These are phyloP conservation scores for Saccharomyces pastorianus DNA, from an alignment of 1,139 yeast species.

Conservation along the genomic window DNA sequence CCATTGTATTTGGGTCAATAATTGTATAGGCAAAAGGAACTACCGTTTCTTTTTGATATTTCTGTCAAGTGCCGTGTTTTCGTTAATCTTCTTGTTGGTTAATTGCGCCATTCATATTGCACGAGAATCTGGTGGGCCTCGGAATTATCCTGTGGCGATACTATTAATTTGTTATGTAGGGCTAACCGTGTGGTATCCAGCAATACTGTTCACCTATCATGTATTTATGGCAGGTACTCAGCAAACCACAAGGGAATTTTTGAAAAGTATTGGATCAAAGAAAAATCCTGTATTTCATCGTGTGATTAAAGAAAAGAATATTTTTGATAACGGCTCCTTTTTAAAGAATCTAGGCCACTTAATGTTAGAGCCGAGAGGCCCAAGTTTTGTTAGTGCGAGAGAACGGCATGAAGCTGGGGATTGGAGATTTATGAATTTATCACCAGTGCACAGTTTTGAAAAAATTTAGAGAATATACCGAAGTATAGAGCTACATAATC, in stretches of 20 bases:
- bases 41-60: constrained; percentile 51
- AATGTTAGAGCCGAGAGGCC: constrained; percentile 47
- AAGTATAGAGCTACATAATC: neutral
- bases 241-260: constrained; percentile 62
- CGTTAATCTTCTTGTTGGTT: constrained; percentile 19
- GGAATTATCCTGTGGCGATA: constrained; percentile 35
- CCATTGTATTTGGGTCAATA: constrained; percentile 75
- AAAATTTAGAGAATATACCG: neutral
- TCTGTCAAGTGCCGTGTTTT: constrained; percentile 28
- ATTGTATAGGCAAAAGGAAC: constrained; percentile 68
- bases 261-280: constrained; percentile 35
- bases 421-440: constrained; percentile 33
- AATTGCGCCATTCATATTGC: constrained; percentile 21
- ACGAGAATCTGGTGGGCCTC: constrained; percentile 26
- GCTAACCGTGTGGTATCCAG: constrained; percentile 46
- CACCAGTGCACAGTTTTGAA: constrained; percentile 10
- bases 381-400: constrained; percentile 35
- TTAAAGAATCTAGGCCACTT: constrained; percentile 38
- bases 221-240: constrained; percentile 47
- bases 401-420: constrained; percentile 38
- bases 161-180: constrained; percentile 42
- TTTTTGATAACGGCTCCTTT: constrained; percentile 37
- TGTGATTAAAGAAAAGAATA: constrained; percentile 32
- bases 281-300: constrained; percentile 23
- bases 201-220: constrained; percentile 48